Percentiles rank a stretch among this genome's conserved stretches.
These are phyloP conservation scores for Cordyceps farinosa DNA, from an alignment of 2,329 filamentous ascomycete genomes.

Conservation along the genomic window DNA sequence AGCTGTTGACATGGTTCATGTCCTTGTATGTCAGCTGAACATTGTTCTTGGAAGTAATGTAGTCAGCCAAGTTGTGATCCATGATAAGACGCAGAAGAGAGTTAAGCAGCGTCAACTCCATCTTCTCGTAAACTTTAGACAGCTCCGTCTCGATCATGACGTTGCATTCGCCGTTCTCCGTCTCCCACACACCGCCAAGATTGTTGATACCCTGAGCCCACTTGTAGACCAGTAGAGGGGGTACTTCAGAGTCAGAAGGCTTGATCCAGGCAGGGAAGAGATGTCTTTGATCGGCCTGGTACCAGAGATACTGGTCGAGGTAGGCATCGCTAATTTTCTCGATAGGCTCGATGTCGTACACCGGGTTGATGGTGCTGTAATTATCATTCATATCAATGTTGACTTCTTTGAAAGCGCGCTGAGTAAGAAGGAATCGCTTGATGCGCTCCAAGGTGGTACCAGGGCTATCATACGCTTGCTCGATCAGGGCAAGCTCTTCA, in stretches of 20 bases:
- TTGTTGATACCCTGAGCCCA: constrained; percentile 99
- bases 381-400: constrained; percentile 99
- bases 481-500: constrained; percentile 92
- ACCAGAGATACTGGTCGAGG: constrained; percentile 97
- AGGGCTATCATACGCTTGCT: constrained; percentile 96
- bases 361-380: constrained; percentile 97
- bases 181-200: constrained; percentile 90
- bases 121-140: constrained; percentile 99
- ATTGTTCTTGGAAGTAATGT: constrained; percentile 99
- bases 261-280: constrained; percentile 99
- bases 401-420: constrained; percentile 98
- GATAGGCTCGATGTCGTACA: constrained; percentile 98
- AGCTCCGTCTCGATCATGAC: constrained; percentile 98
- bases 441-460: constrained; percentile 94
- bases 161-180: constrained; percentile 90
- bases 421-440: constrained; percentile 94
- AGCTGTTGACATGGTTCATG: constrained; percentile 99
- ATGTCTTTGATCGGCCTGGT: constrained; percentile 95
- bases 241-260: constrained; percentile 95
- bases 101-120: constrained; percentile 93
- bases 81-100: constrained; percentile 90
- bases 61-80: constrained; percentile 98
- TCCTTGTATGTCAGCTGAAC: constrained; percentile 99
- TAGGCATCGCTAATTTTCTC: constrained; percentile 99
- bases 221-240: constrained; percentile 91